Conservation (phyloP, 225 moss, liverwort and hornwort genomes). For the Rhytidiadelphus loreus region DNA sequence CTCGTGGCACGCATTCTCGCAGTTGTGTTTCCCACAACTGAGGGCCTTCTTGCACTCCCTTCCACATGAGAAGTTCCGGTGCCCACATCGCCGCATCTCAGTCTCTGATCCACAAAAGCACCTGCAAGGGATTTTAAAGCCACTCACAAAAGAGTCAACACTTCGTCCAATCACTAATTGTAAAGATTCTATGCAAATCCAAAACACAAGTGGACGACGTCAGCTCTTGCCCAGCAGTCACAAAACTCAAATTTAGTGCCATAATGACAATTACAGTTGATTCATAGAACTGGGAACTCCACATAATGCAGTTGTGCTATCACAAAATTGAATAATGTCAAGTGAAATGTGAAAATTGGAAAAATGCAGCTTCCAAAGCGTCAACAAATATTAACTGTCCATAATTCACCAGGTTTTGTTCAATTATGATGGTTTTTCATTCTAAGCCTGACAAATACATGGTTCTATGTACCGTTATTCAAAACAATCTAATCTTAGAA, state of each 20-base stretch:
- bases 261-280: neutral
- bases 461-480: neutral
- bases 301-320: neutral
- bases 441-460: neutral
- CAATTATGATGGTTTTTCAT: neutral
- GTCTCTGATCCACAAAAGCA: conserved; percentile 67
- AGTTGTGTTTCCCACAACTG: conserved; percentile 60
- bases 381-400: neutral
- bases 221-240: neutral
- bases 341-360: neutral
- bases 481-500: neutral
- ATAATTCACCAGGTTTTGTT: neutral
- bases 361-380: neutral
- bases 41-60: conserved; percentile 47
- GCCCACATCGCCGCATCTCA: conserved; percentile 81
- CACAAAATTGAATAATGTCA: neutral
- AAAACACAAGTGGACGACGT: neutral
- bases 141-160: neutral
- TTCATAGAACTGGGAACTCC: neutral
- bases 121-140: neutral
- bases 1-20: conserved; percentile 60
- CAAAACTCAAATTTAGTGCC: neutral
- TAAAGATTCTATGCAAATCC: neutral
- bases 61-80: conserved; percentile 71
- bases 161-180: neutral